Conservation (phyloP, 202 grass and related monocot genomes). For the Dendrocalamus latiflorus region DNA sequence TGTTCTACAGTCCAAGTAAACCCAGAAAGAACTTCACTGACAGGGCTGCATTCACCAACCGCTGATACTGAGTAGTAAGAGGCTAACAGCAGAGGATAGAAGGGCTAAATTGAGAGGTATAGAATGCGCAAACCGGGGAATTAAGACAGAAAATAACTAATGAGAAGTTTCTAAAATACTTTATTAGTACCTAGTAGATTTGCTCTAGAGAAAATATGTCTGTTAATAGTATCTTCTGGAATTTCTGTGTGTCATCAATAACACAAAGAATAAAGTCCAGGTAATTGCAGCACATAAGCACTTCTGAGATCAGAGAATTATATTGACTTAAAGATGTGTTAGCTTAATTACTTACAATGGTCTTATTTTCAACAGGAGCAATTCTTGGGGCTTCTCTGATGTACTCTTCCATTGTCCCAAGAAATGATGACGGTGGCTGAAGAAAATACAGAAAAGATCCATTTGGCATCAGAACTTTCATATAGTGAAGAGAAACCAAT, state of each 20-base stretch:
- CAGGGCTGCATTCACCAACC: too few relatives aligned
- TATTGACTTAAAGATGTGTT: neutral
- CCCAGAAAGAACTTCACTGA: too few relatives aligned
- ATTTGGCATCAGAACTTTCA: neutral
- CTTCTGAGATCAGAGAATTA: neutral
- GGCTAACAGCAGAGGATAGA: too few relatives aligned
- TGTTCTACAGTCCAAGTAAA: neutral
- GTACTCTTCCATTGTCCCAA: constrained; percentile 92
- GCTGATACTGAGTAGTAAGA: neutral
- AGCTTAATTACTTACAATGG: constrained; percentile 45
- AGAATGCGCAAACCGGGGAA: neutral
- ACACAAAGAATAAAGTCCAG: too few relatives aligned
- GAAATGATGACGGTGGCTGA: constrained; percentile 72
- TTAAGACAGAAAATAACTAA: too few relatives aligned
- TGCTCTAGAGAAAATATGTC: too few relatives aligned
- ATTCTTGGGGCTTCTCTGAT: constrained; percentile 77
- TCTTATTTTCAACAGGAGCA: constrained; percentile 39
- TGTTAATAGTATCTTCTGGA: too few relatives aligned
- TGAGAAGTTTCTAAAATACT: neutral
- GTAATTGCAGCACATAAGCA: too few relatives aligned
- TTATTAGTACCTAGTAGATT: neutral
- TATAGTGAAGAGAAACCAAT: neutral
- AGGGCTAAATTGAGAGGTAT: neutral
- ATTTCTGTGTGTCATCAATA: too few relatives aligned
- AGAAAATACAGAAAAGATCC: neutral